Conservation (phyloP, 2,329 filamentous ascomycete species). For the Colletotrichum filicis region DNA sequence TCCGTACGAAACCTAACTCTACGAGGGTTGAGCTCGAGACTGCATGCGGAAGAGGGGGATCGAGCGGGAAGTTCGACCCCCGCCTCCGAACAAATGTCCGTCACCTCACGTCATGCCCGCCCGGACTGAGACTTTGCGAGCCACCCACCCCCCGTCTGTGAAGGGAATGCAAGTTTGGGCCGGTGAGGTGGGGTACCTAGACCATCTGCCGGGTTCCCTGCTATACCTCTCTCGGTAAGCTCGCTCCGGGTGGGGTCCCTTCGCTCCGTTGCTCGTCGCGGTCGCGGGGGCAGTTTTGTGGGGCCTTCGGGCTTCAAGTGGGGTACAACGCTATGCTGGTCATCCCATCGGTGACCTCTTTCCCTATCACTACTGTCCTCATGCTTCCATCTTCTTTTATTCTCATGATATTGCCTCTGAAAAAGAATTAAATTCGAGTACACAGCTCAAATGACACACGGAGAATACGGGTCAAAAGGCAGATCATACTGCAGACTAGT, state of each 20-base stretch:
- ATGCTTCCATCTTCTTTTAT: no score
- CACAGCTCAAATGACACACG: no score
- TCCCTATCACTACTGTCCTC: no score
- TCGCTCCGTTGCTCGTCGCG: not conserved
- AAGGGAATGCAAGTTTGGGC: not conserved
- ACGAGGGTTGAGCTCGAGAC: not conserved
- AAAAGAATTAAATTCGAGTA: no score
- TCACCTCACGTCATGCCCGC: not conserved
- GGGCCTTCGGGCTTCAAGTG: not conserved
- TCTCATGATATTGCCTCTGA: no score
- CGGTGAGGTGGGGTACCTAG: not conserved
- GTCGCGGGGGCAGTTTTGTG: not conserved
- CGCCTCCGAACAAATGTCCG: not conserved
- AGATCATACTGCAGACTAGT: no score
- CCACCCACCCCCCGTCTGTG: not conserved
- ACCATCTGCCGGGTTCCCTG: not conserved
- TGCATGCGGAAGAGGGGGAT: not conserved
- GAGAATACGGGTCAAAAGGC: no score
- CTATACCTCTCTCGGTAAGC: constrained; percentile 5
- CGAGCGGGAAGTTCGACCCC: constrained; percentile 1
- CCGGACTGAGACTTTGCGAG: not conserved
- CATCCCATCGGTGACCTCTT: no score
- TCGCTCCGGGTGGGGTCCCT: not conserved
- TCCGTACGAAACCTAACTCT: not conserved
- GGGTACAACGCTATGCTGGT: no score